These are phyloP conservation scores for Gnaphalium uliginosum DNA, from an alignment of 129 eudicot genomes.

Conservation along the genomic window DNA sequence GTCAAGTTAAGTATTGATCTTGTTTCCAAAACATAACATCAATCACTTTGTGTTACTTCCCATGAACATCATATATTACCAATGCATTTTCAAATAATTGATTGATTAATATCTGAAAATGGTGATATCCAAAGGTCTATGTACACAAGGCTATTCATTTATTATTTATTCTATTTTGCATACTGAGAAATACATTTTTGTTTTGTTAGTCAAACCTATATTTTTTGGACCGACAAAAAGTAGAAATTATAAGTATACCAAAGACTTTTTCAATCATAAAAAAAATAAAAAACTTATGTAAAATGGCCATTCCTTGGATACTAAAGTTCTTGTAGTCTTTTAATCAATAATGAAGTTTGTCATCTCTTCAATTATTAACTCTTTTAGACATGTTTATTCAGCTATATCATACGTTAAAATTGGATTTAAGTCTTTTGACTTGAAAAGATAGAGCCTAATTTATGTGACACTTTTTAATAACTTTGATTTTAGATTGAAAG, in stretches of 20 bases:
- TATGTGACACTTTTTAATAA: constrained; percentile 7
- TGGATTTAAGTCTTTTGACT: background rate
- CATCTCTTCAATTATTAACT: background rate
- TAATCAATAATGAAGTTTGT: background rate
- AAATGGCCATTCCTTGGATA: background rate
- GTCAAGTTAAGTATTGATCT: background rate
- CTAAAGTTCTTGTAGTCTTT: background rate
- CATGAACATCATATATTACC: no score
- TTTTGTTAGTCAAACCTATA: background rate
- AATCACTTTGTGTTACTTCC: background rate
- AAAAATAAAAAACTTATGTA: background rate
- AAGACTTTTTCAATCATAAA: background rate
- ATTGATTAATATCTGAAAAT: background rate
- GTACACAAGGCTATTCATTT: background rate
- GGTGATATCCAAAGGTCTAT: background rate
- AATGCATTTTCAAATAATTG: no score
- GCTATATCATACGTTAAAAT: background rate
- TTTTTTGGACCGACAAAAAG: background rate
- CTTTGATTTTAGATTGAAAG: constrained; percentile 31
- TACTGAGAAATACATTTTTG: background rate
- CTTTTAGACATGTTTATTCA: background rate
- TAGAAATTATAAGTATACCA: background rate
- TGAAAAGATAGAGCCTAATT: background rate
- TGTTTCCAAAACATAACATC: background rate
- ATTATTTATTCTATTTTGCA: background rate